These are phyloP conservation scores for Cladophialophora exuberans DNA, from an alignment of 2,329 filamentous ascomycete species.

Conservation along the genomic window DNA sequence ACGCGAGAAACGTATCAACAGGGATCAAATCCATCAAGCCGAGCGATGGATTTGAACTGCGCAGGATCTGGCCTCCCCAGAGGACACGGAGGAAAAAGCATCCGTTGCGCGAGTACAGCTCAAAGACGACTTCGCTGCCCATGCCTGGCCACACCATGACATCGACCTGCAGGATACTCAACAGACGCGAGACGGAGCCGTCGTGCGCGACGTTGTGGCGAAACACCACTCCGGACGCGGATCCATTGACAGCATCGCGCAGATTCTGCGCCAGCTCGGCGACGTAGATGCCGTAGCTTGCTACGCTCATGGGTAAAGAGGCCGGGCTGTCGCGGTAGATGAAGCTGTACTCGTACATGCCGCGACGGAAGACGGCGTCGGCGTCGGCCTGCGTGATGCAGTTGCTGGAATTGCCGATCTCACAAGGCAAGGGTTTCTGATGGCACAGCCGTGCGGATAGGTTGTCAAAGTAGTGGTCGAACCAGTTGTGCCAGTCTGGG, in stretches of 20 bases:
- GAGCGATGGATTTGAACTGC: conserved; percentile 69
- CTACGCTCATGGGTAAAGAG: conserved; percentile 65
- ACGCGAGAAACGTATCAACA: conserved; percentile 64
- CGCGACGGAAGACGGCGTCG: conserved; percentile 73
- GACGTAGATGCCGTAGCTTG: conserved; percentile 72
- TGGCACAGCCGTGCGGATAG: conserved; percentile 79
- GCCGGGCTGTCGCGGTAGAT: conserved; percentile 70
- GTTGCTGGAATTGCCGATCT: conserved; percentile 52
- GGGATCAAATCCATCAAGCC: conserved; percentile 73
- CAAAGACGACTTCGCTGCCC: conserved; percentile 78
- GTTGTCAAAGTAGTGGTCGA: conserved; percentile 86
- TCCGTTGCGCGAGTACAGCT: conserved; percentile 62
- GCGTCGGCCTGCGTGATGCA: conserved; percentile 68
- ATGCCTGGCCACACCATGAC: conserved; percentile 84
- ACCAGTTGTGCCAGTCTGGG: conserved; percentile 64
- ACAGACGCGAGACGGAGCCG: conserved; percentile 68
- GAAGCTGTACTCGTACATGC: conserved; percentile 79
- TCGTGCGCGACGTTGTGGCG: conserved; percentile 82
- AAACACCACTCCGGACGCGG: conserved; percentile 56
- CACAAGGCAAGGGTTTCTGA: conserved; percentile 71
- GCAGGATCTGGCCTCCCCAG: conserved; percentile 69
- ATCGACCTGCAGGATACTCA: conserved; percentile 72
- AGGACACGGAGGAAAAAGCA: conserved; percentile 66
- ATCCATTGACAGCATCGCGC: conserved; percentile 54
- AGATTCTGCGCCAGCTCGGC: conserved; percentile 72